Evolutionary conservation across 305 asterid species (phyloP).

Genomic region (Fraxinus nigra): DNA sequence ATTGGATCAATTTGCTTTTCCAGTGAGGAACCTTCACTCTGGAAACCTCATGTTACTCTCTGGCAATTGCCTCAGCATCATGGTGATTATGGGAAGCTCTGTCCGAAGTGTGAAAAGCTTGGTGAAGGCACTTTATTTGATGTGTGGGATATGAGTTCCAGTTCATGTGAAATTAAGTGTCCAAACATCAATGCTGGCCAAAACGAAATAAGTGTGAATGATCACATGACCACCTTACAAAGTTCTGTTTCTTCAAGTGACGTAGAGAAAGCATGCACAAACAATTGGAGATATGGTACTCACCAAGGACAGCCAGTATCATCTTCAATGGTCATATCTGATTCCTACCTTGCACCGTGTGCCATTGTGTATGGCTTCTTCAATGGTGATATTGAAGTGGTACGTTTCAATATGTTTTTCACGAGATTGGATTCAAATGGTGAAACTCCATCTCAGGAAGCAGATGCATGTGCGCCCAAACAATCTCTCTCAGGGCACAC

Average conservation of each 20-base stretch:
- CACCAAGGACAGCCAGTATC: conserved; percentile 54
- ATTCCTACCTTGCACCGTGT: conserved; percentile 56
- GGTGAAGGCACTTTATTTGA: conserved; percentile 55
- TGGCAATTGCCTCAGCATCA: conserved; percentile 61
- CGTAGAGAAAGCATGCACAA: conserved; percentile 24
- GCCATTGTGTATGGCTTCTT: conserved; percentile 88
- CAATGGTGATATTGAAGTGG: conserved; percentile 74
- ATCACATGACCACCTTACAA: conserved; percentile 20
- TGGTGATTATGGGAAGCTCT: conserved; percentile 32
- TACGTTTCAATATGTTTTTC: conserved; percentile 62
- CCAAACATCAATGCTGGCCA: conserved; percentile 26
- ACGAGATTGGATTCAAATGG: conserved; percentile 39
- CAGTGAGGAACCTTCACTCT: conserved; percentile 51
- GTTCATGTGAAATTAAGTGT: conserved; percentile 27
- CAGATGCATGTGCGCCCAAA: conserved; percentile 41
- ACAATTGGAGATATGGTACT: conserved; percentile 24
- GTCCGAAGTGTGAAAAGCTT: conserved; percentile 44
- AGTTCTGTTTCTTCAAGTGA: conserved; percentile 24
- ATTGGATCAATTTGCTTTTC: conserved; percentile 66
- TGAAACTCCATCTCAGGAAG: conserved; percentile 32
- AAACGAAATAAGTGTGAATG: conserved; percentile 22
- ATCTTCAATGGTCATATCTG: conserved; percentile 92
- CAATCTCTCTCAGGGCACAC: conserved; percentile 70
- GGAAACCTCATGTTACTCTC: conserved; percentile 74
- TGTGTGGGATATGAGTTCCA: conserved; percentile 45